Base-by-base conservation (phyloP, 2,329 filamentous ascomycete species). In the Scleromitrula shiraiana region DNA sequence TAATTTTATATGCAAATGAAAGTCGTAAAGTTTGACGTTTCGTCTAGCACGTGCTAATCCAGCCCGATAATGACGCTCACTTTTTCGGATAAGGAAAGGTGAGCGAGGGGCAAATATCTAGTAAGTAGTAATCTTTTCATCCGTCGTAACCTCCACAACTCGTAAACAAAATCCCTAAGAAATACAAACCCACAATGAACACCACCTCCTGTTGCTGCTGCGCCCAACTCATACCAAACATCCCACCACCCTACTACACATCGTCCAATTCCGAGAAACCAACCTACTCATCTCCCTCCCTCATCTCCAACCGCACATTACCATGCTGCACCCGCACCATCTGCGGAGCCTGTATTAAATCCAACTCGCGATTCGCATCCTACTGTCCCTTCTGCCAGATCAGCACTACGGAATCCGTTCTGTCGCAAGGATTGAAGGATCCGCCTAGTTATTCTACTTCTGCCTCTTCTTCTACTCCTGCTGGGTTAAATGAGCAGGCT, bases 381-480 rank as follows among this genome's bases (percentile, higher is more conserved):
- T 41, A 38, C 7, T 45, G 80, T 62, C 86, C 86, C 0, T 91
- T 85, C 65, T 93, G 87, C 63, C 87, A 91, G 65, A 76, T 88
- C 56, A 81, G 82, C 5, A 75, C 70, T 37, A 69, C 67, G 4
- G 78, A 81, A 2, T 78, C 77, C 7, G 65, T 81, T 3, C 71
- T 80, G 40, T 76, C 80, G 1, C 80, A 80, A 65, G 80, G 82
- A 9, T 71, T 88, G 20, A 76, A 73, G 59, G 77, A 83, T 50
- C 83, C 83, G n/a, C 83, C 83, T 1, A 71, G 77, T 9, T 88
- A 88, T 69, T n/a, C 14, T 15, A 10, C 5, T 12, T 15, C 9
- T 6, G 7, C 19, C n/a, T 30, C 24, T 20, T 29, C 62, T 60
- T 52, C 49, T 53, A 52, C 46, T 58, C 51, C 47, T 56, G 51